These are phyloP conservation scores for Schizopora paradoxa DNA, from an alignment of 1,284 basidiomycete genomes.

Conservation along the genomic window DNA sequence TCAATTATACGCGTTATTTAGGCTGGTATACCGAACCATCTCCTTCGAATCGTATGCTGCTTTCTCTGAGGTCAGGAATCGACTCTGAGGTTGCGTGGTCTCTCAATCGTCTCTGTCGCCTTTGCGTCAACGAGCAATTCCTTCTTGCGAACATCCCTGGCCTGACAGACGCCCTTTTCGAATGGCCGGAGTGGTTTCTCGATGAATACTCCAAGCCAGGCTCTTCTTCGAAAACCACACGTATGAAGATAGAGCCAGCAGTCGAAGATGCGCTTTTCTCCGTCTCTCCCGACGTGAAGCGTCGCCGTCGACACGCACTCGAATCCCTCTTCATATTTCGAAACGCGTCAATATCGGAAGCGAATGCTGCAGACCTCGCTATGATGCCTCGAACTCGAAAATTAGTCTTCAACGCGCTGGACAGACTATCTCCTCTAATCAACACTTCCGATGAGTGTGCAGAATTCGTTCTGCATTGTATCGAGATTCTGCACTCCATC, in stretches of 20 bases:
- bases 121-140: conserved; percentile 73
- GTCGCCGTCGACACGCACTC: conserved; percentile 58
- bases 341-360: conserved; percentile 64
- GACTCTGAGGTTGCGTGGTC: conserved; percentile 76
- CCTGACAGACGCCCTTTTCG: conserved; percentile 71
- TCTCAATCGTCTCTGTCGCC: conserved; percentile 68
- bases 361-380: conserved; percentile 58
- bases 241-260: too few species aligned
- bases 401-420: conserved; percentile 54
- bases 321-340: conserved; percentile 74
- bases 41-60: conserved; percentile 73
- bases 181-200: conserved; percentile 71
- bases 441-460: conserved; percentile 52
- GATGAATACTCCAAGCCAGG: conserved; percentile 14
- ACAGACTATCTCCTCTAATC: conserved; percentile 37
- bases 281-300: conserved; percentile 40
- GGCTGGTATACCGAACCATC: conserved; percentile 76
- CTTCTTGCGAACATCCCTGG: conserved; percentile 63
- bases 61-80: conserved; percentile 74
- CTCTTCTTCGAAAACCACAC: neutral
- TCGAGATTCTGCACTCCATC: conserved; percentile 60
- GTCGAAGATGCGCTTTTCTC: conserved; percentile 53
- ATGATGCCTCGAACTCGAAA: conserved; percentile 52
- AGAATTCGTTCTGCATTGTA: conserved; percentile 62
- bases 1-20: conserved; percentile 26